Base-by-base conservation (phyloP, 2,329 filamentous ascomycete genomes). In the Cladosporium cucumerinum region DNA sequence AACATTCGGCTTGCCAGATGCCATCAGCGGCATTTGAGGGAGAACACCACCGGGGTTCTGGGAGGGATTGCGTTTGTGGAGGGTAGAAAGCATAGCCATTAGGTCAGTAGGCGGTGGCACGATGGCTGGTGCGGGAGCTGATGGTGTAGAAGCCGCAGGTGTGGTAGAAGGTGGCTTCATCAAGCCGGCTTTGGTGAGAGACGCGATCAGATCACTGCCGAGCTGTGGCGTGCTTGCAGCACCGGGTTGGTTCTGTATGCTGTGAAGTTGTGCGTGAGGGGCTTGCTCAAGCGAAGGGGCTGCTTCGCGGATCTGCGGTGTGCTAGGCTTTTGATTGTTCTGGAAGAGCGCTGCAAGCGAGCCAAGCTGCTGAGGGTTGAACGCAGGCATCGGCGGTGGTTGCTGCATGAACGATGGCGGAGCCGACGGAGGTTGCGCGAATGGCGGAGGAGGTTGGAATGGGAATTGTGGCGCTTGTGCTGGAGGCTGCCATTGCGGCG, bases 291-390 rank as follows among this genome's bases (percentile, higher is more conserved):
- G 66, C 10, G 68, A 71, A 12, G 74, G 74, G 34, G 72, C 68
- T 2, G 74, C 74, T 26, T 72, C 69, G 3, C 73, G 73, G 49
- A 77, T 70, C 32, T 76, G 74, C 30, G 75, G 75, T 39, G 75
- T 77, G 66, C 73, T 75, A 16, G 74, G 75, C 61, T 76, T 76
- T 26, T 73, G 73, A 14, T 70, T 73, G 49, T 72, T 74, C 14
- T 74, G 68, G n/a, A 76, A 69, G 3, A 76, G 69, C 10, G 74
- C 73, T 2, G 72, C 64, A 48, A 75, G 64, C 21, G 68, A 67
- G 3, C 70, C 68, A 4, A 70, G 64, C 36, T 30, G 69, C 54
- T 52, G 66, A 57, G 60, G 51, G 74, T 71, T 49, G 43, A 64
- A 59, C 28, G 66, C 61, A 23, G 66, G 68, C 28, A 65, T 60